Conservation (phyloP, 2,329 filamentous ascomycete species). For the Herpotrichia juniperi region DNA sequence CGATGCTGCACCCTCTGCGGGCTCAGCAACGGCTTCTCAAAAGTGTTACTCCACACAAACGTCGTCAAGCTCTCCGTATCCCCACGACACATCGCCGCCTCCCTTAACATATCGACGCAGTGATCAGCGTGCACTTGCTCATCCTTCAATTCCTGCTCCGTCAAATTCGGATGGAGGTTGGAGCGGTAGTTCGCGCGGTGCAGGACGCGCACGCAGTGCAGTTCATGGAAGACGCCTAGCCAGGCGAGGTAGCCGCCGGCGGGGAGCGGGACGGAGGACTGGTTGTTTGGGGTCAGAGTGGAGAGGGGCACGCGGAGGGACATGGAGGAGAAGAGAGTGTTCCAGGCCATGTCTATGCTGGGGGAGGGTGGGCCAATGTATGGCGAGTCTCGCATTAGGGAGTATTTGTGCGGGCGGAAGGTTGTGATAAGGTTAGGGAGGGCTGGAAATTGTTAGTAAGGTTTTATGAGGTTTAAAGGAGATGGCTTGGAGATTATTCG, state of each 20-base stretch:
- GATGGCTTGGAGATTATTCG: too few species aligned
- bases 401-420: too few species aligned
- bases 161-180: not conserved
- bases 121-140: not conserved
- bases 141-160: not conserved
- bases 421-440: too few species aligned
- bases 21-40: too few species aligned
- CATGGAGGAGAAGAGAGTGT: not conserved
- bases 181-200: not conserved
- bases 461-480: too few species aligned
- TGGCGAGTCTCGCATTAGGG: not conserved
- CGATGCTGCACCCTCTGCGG: too few species aligned
- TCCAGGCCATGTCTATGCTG: not conserved
- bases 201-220: not conserved
- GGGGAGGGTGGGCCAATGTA: not conserved
- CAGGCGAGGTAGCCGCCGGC: not conserved
- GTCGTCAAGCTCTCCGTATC: too few species aligned
- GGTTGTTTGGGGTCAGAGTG: not conserved
- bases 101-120: not conserved
- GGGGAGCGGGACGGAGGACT: not conserved
- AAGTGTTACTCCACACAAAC: too few species aligned
- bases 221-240: constrained; percentile 2
- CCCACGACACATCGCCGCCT: too few species aligned
- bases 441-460: too few species aligned
- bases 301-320: not conserved